phyloP scores from a whole-genome alignment of 345 rosid genomes.

The Orychophragmus violaceus region DNA sequence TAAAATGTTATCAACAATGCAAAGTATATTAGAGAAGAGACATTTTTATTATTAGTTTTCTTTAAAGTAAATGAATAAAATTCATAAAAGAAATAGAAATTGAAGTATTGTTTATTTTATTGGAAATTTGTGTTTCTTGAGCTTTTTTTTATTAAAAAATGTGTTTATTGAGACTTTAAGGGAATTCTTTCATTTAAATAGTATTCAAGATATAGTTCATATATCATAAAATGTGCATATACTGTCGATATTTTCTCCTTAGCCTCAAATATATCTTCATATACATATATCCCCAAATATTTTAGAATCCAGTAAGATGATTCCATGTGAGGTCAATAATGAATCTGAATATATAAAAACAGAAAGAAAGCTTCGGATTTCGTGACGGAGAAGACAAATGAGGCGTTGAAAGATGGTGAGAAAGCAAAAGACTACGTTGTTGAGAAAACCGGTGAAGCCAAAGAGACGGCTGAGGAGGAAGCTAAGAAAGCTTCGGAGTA shows the following conservation, averaged over 20 bases:
- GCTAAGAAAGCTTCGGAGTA: slow-evolving; percentile 21
- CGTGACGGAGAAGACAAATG: slow-evolving; percentile 24
- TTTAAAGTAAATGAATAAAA: neutral
- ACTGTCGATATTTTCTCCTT: no score
- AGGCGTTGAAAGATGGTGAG: slow-evolving; percentile 25
- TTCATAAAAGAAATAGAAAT: neutral
- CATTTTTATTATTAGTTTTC: neutral
- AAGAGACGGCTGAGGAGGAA: neutral
- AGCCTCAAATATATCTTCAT: no score
- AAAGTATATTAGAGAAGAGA: neutral
- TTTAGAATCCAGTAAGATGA: neutral
- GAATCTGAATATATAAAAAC: neutral
- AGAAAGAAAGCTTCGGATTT: slow-evolving; percentile 29
- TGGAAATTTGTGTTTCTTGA: neutral
- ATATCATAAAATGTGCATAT: no score
- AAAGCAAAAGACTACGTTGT: slow-evolving; percentile 24
- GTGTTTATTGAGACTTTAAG: no score
- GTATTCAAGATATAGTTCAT: neutral
- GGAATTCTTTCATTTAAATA: neutral
- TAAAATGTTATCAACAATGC: no score
- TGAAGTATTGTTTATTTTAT: no score
- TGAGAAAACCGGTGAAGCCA: slow-evolving; percentile 17
- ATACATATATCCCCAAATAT: neutral
- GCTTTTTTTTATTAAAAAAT: no score
- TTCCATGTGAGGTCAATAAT: neutral